Evolutionary conservation across 371 early-diverging fungal genomes (phyloP), one percentile per base, ranked within the genome.

Genomic region (Parasitella parasitica): DNA sequence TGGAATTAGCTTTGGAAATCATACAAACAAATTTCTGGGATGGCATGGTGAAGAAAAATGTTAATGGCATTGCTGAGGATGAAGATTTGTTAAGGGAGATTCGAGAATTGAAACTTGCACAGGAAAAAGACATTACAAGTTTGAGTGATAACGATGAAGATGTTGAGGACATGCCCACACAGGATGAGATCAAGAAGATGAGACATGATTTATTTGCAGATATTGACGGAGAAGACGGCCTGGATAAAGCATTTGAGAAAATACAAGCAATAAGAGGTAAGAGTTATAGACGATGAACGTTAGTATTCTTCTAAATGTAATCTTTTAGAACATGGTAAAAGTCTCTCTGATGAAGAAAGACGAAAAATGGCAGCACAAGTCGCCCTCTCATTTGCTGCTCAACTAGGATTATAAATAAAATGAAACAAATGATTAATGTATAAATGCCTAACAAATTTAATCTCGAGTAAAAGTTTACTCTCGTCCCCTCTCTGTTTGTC

Each of bases 21-120:
- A 61, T 92, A 49, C 84, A 89, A 52, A 80, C 88, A 15, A 84
- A 90, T 53, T 78, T 87, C 69, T 92, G 92, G 92, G 90, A 89
- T 54, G 90, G 89, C 2, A 64, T 89, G 77, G 59, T 70, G 12
- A 77, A 77, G 8, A 80, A 82, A 53, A 66, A 72, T 56, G 59
- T 59, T 28, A 54, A 67, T 48, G 59, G 70, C 0, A 41, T 34
- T 16, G 51, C 49, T 11, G 63, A 59, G 54, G 46, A 62, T 24
- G 64, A 59, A 41, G 65, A 52, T 28, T 16, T 51, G 20, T 18
- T 59, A 18, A 30, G 20, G 12, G 66, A 61, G 37, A 37, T 64
- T 36, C 52, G 59, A 30, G 51, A 55, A 16, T 41, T 66, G 36
- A 57, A 59, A 2, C 36, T 66, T 39, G 37, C 55, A 2, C 60